Evolutionary conservation across 148 eudicot species (phyloP).

Genomic region (Arbutus unedo): DNA sequence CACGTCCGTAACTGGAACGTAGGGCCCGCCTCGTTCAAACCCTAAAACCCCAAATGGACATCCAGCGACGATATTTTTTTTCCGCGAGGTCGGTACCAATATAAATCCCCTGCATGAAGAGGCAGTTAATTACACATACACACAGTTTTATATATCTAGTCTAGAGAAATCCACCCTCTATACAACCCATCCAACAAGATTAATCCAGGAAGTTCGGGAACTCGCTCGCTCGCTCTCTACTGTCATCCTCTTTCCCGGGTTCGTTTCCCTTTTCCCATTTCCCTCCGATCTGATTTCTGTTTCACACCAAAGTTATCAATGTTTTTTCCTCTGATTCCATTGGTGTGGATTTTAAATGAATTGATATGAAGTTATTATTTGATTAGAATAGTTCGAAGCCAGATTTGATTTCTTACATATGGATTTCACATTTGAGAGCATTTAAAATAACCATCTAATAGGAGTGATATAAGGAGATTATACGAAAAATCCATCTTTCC

Average conservation of each 20-base stretch:
- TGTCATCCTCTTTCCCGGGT: neutral
- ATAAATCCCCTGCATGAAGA: neutral
- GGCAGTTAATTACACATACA: neutral
- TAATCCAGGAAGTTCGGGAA: neutral
- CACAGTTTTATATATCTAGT: neutral
- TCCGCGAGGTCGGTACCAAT: neutral
- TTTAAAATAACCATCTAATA: too few relatives aligned
- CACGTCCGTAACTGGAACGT: neutral
- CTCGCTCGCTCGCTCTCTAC: neutral
- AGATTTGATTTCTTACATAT: too few relatives aligned
- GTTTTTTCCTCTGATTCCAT: neutral
- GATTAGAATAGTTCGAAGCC: too few relatives aligned
- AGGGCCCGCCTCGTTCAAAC: neutral
- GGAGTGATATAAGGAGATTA: too few relatives aligned
- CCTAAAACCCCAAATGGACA: neutral
- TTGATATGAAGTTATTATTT: neutral
- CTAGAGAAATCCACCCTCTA: neutral
- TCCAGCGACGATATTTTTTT: neutral
- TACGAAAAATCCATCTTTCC: too few relatives aligned
- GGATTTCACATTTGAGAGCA: too few relatives aligned
- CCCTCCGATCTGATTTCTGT: neutral
- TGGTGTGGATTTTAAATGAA: too few relatives aligned
- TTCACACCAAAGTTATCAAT: neutral
- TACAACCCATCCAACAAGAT: neutral
- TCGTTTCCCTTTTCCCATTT: neutral